These are phyloP conservation scores for Podosphaera leucotricha DNA, from an alignment of 2,329 filamentous ascomycete species.

Conservation along the genomic window DNA sequence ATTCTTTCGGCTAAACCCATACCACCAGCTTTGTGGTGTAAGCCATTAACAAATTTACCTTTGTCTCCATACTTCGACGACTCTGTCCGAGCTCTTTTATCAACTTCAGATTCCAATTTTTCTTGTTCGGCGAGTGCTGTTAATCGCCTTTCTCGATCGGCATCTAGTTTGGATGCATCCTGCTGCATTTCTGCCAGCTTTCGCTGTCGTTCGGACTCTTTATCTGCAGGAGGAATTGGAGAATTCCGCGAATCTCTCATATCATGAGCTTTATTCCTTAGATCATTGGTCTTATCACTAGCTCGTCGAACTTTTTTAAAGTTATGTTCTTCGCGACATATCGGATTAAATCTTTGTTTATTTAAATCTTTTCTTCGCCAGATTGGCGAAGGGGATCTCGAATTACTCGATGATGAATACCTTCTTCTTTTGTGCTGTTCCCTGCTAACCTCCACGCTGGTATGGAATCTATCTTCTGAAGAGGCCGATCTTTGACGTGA, in stretches of 20 bases:
- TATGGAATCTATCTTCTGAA: slow-evolving; percentile 11
- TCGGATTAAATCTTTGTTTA: slow-evolving; percentile 10
- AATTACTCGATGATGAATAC: slow-evolving; percentile 12
- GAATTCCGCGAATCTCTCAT: slow-evolving; percentile 11
- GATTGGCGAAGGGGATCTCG: slow-evolving; percentile 19
- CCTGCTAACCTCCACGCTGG: slow-evolving; percentile 2
- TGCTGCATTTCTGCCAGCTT: slow-evolving; percentile 53
- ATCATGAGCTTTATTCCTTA: slow-evolving; percentile 9
- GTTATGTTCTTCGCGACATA: slow-evolving; percentile 10
- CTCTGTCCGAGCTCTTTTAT: slow-evolving; percentile 36
- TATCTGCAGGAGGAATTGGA: slow-evolving; percentile 11
- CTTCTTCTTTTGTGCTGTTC: slow-evolving; percentile 3
- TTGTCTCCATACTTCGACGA: slow-evolving; percentile 38
- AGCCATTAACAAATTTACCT: slow-evolving; percentile 36
- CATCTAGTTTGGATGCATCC: slow-evolving; percentile 44
- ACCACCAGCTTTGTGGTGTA: slow-evolving; percentile 34
- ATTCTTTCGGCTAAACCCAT: slow-evolving; percentile 28
- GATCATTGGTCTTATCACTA: slow-evolving; percentile 10
- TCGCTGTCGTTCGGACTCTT: slow-evolving; percentile 34
- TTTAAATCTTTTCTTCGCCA: slow-evolving; percentile 15
- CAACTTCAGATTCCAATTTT: slow-evolving; percentile 36
- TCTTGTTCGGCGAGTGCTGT: slow-evolving; percentile 43
- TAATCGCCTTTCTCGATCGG: slow-evolving; percentile 44
- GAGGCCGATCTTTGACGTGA: slow-evolving; percentile 10
- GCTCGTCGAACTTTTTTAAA: slow-evolving; percentile 9